These are phyloP conservation scores for Lagenidium sp. DNA, from an alignment of 352 stramenopile species.

Conservation along the genomic window DNA sequence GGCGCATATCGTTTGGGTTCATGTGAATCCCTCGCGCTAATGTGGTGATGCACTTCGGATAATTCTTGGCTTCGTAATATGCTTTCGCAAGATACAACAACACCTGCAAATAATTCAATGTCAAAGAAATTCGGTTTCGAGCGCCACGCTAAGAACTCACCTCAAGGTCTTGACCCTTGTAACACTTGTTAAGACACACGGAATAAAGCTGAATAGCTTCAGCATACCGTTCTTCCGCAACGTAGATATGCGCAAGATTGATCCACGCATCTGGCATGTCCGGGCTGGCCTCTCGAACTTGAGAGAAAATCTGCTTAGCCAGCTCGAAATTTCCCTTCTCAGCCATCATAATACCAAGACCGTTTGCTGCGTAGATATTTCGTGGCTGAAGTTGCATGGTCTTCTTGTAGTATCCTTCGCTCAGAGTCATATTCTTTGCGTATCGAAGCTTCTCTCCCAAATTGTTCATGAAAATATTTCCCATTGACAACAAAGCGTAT, in stretches of 20 bases:
- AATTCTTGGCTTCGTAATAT: constrained; percentile 87
- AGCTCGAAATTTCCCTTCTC: constrained; percentile 96
- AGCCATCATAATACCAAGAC: constrained; percentile 96
- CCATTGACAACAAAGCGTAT: constrained; percentile 95
- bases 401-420: constrained; percentile 95
- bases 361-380: constrained; percentile 96
- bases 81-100: constrained; percentile 85
- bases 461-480: constrained; percentile 99
- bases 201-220: constrained; percentile 95
- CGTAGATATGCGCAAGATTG: constrained; percentile 96
- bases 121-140: no score
- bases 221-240: constrained; percentile 94
- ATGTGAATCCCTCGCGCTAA: constrained; percentile 75
- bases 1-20: constrained; percentile 60
- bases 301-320: constrained; percentile 95
- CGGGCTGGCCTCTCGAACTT: constrained; percentile 92
- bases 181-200: constrained; percentile 87
- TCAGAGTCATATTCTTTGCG: constrained; percentile 93
- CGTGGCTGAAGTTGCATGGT: constrained; percentile 88
- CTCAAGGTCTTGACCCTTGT: constrained; percentile 80
- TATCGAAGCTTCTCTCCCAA: constrained; percentile 93
- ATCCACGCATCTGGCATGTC: constrained; percentile 95
- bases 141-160: no score
- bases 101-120: no score
- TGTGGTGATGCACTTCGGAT: constrained; percentile 79